Evolutionary conservation across 1,139 yeast genomes (phyloP), one percentile per base, ranked within the genome.

Genomic region (Diutina siamensis): DNA sequence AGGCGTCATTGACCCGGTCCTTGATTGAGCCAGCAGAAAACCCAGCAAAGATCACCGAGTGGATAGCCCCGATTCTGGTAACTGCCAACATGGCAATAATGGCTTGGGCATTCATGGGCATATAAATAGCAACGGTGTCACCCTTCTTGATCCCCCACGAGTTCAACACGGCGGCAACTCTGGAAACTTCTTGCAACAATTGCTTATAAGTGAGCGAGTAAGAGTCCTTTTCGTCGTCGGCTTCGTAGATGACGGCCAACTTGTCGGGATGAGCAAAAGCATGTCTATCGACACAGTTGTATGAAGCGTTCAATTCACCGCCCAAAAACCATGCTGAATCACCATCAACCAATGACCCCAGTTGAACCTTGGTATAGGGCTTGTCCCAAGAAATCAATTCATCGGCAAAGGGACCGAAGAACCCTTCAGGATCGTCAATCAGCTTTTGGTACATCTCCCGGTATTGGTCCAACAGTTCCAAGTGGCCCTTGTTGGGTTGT

Each of bases 91-190:
- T 82, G 52, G 98, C 89, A 54, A 92, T 75, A 49, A 92, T 78
- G 46, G 97, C 96, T 65, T 88, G 95, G 47, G 97, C 87, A 51
- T 87, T 88, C 97, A 92, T 92, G 60, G 98, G 98, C 68, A 92
- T 70, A 68, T 92, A 92, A 54, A 92, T 83, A 51, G 97, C 97
- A 50, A 92, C 97, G 40, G 94, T 86, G 62, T 92, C 98, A 62
- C 98, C 97, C 65, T 86, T 86, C 55, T 71, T 65, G 57, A 92
- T 81, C 51, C 97, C 97, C 87, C 95, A 86, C 47, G 80, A 72
- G 58, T 76, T 67, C 62, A 92, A 76, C 33, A 88, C 86, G 58
- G 89, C 94, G 20, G 97, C 96, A 45, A 86, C 86, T 59, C 82
- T 78, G 54, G 87, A 83, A 38, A 92, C 96, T 60, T 87, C 89